phyloP scores from a whole-genome alignment of 1,139 yeast species.

The Sugiyamaella neomexicana region DNA sequence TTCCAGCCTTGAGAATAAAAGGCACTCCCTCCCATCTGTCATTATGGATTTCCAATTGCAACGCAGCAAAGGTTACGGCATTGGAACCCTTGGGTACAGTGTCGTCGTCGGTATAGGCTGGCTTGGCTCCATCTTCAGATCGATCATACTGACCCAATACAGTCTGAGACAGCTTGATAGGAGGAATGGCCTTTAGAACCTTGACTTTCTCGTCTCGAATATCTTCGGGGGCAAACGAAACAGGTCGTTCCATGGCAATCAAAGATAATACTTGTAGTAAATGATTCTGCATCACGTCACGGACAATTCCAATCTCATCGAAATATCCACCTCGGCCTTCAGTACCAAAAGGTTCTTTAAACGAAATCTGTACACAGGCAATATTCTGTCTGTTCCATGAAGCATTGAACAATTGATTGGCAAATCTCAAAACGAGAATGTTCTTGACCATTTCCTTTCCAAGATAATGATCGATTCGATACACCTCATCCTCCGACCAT shows the following conservation, averaged over 20 bases:
- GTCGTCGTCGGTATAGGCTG: constrained; percentile 88
- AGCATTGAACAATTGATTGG: constrained; percentile 79
- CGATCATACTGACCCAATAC: constrained; percentile 84
- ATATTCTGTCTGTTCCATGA: constrained; percentile 84
- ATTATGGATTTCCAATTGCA: constrained; percentile 72
- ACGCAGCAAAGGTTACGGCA: constrained; percentile 90
- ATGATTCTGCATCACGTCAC: constrained; percentile 99
- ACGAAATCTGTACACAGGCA: constrained; percentile 78
- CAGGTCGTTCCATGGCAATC: constrained; percentile 95
- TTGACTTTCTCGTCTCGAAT: constrained; percentile 95
- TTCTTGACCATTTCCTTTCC: constrained; percentile 99
- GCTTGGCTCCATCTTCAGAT: constrained; percentile 84
- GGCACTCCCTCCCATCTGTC: constrained; percentile 99
- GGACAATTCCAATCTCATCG: constrained; percentile 89
- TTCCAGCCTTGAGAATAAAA: constrained; percentile 92
- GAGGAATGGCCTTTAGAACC: constrained; percentile 77
- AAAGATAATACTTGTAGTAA: constrained; percentile 87
- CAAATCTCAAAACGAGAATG: constrained; percentile 82
- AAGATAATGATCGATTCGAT: constrained; percentile 93
- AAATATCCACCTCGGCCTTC: constrained; percentile 99
- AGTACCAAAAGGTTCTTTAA: constrained; percentile 96
- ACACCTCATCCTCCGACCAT: constrained; percentile 87
- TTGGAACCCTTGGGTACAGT: constrained; percentile 82
- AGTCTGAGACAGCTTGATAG: constrained; percentile 64
- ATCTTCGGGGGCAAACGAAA: constrained; percentile 84